A percentile compares a stretch with the other conserved stretches of the same genome.
Evolutionary conservation across 2,329 filamentous ascomycete species (phyloP).

Genomic region (Lachnellula hyalina): DNA sequence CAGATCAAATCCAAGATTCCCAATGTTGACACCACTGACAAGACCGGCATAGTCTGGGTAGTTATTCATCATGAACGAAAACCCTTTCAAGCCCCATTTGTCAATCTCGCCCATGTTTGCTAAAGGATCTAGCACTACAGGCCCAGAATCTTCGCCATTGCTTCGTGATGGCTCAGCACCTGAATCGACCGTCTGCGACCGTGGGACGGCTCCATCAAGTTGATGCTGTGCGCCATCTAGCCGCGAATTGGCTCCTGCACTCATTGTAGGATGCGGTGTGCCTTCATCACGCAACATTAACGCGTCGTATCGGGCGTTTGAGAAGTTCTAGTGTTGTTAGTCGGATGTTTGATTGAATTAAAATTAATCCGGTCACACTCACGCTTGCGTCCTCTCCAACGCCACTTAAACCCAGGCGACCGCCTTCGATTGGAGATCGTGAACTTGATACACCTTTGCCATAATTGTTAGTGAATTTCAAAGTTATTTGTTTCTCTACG

Average conservation of each 20-base stretch:
- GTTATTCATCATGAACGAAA: slow-evolving; percentile 55
- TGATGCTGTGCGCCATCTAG: slow-evolving; percentile 19
- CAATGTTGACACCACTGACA: slow-evolving; percentile 55
- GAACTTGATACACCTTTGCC: slow-evolving; percentile 22
- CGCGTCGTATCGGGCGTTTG: slow-evolving; percentile 21
- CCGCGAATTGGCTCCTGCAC: slow-evolving; percentile 11
- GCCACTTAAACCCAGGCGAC: slow-evolving; percentile 19
- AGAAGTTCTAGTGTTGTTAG: slow-evolving; percentile 17
- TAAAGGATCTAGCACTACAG: slow-evolving; percentile 51
- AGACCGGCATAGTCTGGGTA: slow-evolving; percentile 58
- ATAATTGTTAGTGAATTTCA: slow-evolving; percentile 6
- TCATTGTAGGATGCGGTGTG: slow-evolving; percentile 20
- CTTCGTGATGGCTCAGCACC: slow-evolving; percentile 19
- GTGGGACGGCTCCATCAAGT: slow-evolving; percentile 8
- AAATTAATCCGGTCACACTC: slow-evolving; percentile 7
- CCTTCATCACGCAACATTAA: slow-evolving; percentile 21
- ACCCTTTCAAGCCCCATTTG: slow-evolving; percentile 60
- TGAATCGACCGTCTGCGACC: slow-evolving; percentile 21
- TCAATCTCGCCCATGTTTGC: slow-evolving; percentile 57
- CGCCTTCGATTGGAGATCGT: slow-evolving; percentile 24
- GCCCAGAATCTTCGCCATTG: slow-evolving; percentile 23
- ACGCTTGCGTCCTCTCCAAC: slow-evolving; percentile 22
- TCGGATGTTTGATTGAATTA: background rate
- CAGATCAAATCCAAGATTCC: slow-evolving; percentile 52
- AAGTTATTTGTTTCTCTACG: background rate